Evolutionary conservation across 768 basidiomycete genomes (phyloP).

Genomic region (Leccinum aurantiacum): DNA sequence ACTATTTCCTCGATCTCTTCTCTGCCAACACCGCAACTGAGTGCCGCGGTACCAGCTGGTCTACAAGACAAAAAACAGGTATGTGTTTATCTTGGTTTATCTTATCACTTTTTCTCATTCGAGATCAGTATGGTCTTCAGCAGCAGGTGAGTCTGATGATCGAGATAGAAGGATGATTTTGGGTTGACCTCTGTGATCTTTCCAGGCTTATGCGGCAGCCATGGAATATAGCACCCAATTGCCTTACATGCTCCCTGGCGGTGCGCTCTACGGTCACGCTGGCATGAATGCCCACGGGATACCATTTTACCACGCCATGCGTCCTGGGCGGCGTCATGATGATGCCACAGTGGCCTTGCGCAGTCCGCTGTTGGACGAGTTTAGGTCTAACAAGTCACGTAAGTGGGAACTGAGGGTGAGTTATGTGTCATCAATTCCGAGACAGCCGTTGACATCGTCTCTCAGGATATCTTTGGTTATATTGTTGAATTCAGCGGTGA

Average conservation of each 20-base stretch:
- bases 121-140: constrained; percentile 42
- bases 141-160: constrained; percentile 42
- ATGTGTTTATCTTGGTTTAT: constrained; percentile 14
- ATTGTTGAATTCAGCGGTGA: constrained; percentile 91
- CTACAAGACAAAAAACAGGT: constrained; percentile 64
- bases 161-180: not conserved
- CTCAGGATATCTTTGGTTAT: constrained; percentile 81
- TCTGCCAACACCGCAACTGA: constrained; percentile 50
- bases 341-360: constrained; percentile 44
- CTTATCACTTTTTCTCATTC: constrained; percentile 12
- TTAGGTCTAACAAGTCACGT: constrained; percentile 73
- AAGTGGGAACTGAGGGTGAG: constrained; percentile 81
- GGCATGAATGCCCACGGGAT: constrained; percentile 33
- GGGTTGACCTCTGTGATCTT: not conserved
- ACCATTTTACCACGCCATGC: constrained; percentile 40
- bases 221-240: constrained; percentile 52
- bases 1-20: constrained; percentile 51
- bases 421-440: constrained; percentile 9
- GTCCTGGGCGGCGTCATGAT: constrained; percentile 48
- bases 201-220: constrained; percentile 42
- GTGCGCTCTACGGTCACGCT: constrained; percentile 46
- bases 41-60: constrained; percentile 39
- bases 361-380: constrained; percentile 81
- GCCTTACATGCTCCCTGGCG: constrained; percentile 44
- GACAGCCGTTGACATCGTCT: constrained; percentile 5